Conservation (phyloP, 352 stramenopile species). For the Phytophthora nicotianae region DNA sequence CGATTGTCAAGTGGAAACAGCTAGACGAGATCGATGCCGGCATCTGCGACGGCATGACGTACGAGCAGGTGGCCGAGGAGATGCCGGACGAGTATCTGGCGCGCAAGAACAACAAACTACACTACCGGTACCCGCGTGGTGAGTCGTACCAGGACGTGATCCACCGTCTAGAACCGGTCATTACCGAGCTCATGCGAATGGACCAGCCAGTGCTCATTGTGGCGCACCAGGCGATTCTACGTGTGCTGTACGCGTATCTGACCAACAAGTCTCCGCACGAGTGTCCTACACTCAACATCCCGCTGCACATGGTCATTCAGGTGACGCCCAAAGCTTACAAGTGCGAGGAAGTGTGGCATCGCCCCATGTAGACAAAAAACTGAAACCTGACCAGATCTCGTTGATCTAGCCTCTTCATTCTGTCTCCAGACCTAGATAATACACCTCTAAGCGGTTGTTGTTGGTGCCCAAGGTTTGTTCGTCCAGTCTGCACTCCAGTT, state of each 20-base stretch:
- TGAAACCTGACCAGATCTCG: constrained; percentile 5
- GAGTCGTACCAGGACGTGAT: constrained; percentile 99
- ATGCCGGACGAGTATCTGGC: constrained; percentile 95
- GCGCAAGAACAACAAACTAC: constrained; percentile 91
- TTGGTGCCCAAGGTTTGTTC: constrained; percentile 51
- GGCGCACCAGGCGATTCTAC: constrained; percentile 95
- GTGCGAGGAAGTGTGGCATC: constrained; percentile 93
- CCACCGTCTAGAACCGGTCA: constrained; percentile 95
- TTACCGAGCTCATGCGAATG: constrained; percentile 97
- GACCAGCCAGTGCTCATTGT: constrained; percentile 93
- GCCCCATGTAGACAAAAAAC: constrained; percentile 65
- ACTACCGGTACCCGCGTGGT: constrained; percentile 90
- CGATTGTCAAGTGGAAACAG: constrained; percentile 89
- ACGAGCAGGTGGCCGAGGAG: constrained; percentile 95
- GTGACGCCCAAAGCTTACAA: constrained; percentile 95
- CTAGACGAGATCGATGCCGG: constrained; percentile 98
- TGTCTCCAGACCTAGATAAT: constrained; percentile 52
- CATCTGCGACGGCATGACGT: constrained; percentile 97
- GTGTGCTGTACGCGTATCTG: constrained; percentile 96
- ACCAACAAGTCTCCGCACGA: constrained; percentile 93
- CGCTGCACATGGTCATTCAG: constrained; percentile 95
- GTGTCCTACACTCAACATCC: constrained; percentile 93
- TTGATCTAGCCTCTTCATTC: constrained; percentile 16
- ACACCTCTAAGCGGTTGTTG: constrained; percentile 73
- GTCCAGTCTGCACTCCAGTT: constrained; percentile 50